Base-by-base conservation (phyloP, 345 rosid genomes). In the Murraya paniculata region DNA sequence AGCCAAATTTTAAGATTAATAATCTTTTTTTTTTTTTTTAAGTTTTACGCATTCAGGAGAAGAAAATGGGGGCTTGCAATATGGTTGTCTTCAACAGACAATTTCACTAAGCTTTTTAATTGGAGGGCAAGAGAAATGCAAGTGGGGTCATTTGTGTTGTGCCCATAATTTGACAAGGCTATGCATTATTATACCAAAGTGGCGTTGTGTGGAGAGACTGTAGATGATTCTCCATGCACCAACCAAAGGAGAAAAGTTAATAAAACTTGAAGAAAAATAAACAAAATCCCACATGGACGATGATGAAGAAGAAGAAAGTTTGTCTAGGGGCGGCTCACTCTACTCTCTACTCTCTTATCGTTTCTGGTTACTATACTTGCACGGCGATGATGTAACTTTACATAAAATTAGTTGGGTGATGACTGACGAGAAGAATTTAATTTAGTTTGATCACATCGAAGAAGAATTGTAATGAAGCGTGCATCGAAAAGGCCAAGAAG, bases 251-350 rank as follows among this genome's bases (percentile, higher is more conserved):
- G 69, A 41, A 41, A 35, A 65, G 45, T 19, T 65, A 1, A 3
- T 72, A 81, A 60, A 50, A 16, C 78, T 71, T 50, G 35, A 77
- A 68, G 30, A 22, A 56, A 45, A 25, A 73, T 18, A 24, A n/a
- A 41, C 7, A 65, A 33, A 30, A 18, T 39, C 68, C 64, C 80
- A 78, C 85, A 80, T 78, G 69, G 22, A 74, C 74, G 81, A 81
- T 64, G 85, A 77, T 71, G 84, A 76, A 27, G 80, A 75, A 11
- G 74, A 78, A 24, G 68, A 60, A 28, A 72, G 33, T 74, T 64
- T 75, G 74, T 69, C 53, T n/a, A 50, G 77, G 83, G 84, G 85
- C 86, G 88, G 87, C 81, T 78, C 67, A 7, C 21, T n/a, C 77
- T 19, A 68, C 62, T 21, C 11, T 13, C 9, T 24, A 41, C 35